These are phyloP conservation scores for Candolleomyces efflorescens DNA, from an alignment of 768 basidiomycete genomes.

Conservation along the genomic window DNA sequence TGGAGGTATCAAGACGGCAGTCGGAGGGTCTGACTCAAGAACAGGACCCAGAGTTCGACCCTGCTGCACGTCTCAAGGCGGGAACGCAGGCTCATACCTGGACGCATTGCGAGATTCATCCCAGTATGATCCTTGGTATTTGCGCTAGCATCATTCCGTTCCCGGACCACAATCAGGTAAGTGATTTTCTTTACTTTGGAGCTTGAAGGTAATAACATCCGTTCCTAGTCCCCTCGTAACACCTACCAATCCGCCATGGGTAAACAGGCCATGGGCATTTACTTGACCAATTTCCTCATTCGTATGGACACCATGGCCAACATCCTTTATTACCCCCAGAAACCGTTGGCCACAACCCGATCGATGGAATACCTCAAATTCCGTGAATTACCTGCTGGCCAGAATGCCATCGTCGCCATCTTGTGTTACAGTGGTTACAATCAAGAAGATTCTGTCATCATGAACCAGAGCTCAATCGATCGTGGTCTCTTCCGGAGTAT, in stretches of 20 bases:
- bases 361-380: conserved; percentile 99
- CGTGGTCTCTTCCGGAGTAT: conserved; percentile 98
- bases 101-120: conserved; percentile 99
- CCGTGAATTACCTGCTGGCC: conserved; percentile 97
- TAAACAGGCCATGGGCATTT: conserved; percentile 99
- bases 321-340: conserved; percentile 98
- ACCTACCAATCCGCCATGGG: conserved; percentile 99
- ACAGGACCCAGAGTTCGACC: conserved; percentile 75
- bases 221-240: conserved; percentile 89
- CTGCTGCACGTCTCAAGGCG: conserved; percentile 84
- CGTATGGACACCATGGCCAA: conserved; percentile 99
- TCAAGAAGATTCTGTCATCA: conserved; percentile 99
- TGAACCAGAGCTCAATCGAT: conserved; percentile 99
- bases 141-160: conserved; percentile 99
- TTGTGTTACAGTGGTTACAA: conserved; percentile 99
- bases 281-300: conserved; percentile 95
- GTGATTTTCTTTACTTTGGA: conserved; percentile 17
- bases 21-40: conserved; percentile 52
- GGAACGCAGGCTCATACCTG: conserved; percentile 84
- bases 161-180: conserved; percentile 98
- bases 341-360: conserved; percentile 96
- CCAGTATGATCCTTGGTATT: conserved; percentile 97
- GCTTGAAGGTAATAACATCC: not conserved
- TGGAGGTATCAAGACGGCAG: conserved; percentile 77
- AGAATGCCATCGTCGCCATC: conserved; percentile 98